Conservation (phyloP, 2,329 filamentous ascomycete species). For the Colletotrichum neosansevieriae region DNA sequence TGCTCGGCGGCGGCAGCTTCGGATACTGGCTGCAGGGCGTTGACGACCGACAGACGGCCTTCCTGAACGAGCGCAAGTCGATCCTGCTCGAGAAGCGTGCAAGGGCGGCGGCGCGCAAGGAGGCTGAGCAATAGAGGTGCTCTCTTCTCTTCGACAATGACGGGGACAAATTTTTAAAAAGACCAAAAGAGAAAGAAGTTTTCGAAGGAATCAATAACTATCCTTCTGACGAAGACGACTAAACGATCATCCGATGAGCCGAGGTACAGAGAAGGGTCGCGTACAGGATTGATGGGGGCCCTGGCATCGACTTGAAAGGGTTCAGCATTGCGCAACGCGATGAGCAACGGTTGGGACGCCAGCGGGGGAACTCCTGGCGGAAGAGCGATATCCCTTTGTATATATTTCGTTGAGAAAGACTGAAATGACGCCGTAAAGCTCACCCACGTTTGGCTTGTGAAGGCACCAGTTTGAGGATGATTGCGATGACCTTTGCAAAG, state of each 20-base stretch:
- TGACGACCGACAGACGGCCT: slow-evolving; percentile 82
- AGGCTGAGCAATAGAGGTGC: slow-evolving; percentile 45
- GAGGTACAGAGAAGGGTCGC: neutral
- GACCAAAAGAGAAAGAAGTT: neutral
- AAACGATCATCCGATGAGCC: slow-evolving; percentile 1
- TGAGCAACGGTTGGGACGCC: neutral
- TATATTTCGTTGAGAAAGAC: slow-evolving; percentile 26
- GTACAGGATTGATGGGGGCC: neutral
- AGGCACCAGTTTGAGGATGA: neutral
- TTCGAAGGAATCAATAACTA: too few species aligned
- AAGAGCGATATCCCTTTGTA: slow-evolving; percentile 22
- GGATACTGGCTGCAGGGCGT: slow-evolving; percentile 97
- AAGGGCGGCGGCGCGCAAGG: slow-evolving; percentile 61
- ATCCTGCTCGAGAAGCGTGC: slow-evolving; percentile 89
- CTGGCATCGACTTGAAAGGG: neutral
- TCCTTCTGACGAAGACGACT: neutral
- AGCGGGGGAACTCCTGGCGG: neutral
- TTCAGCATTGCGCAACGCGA: slow-evolving; percentile 2
- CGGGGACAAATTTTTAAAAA: neutral
- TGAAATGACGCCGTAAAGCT: slow-evolving; percentile 37
- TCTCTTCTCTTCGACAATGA: neutral
- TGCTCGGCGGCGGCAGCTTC: slow-evolving; percentile 86
- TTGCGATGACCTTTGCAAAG: neutral
- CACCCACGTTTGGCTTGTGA: neutral
- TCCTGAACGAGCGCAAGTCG: slow-evolving; percentile 83